phyloP scores from a whole-genome alignment of 1,284 basidiomycete genomes.

The Austroboletus rostrupii region DNA sequence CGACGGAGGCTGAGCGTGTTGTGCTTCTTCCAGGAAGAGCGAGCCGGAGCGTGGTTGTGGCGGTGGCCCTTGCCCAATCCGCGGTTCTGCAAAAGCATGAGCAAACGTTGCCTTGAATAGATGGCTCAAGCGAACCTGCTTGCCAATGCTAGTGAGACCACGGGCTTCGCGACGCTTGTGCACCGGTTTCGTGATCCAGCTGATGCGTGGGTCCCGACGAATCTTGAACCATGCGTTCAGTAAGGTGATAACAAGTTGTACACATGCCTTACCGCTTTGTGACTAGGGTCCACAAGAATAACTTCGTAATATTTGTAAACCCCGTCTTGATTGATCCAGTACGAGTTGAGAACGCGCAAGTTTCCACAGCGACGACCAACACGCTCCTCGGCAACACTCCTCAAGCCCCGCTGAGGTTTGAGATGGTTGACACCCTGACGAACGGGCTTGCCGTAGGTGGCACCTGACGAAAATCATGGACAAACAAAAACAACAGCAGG shows the following conservation, averaged over 20 bases:
- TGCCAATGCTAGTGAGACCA: conserved; percentile 95
- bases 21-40: conserved; percentile 94
- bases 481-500: background rate
- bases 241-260: conserved; percentile 1
- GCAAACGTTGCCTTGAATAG: background rate
- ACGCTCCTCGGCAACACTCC: conserved; percentile 96
- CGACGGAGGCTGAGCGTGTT: conserved; percentile 97
- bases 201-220: conserved; percentile 94
- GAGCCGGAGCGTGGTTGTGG: conserved; percentile 90
- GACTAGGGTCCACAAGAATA: conserved; percentile 92
- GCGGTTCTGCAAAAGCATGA: conserved; percentile 58
- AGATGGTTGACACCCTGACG: conserved; percentile 99
- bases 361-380: conserved; percentile 96
- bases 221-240: conserved; percentile 46
- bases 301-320: conserved; percentile 99
- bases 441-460: conserved; percentile 98
- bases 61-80: conserved; percentile 94
- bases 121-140: conserved; percentile 59
- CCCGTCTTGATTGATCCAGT: conserved; percentile 99
- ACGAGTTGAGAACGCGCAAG: conserved; percentile 94
- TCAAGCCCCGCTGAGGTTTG: conserved; percentile 94
- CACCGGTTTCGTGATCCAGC: conserved; percentile 98
- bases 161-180: conserved; percentile 99
- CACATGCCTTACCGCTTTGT: conserved; percentile 75
- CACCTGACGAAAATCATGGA: conserved; percentile 48